These are phyloP conservation scores for Cladosporium sp. DNA, from an alignment of 2,329 filamentous ascomycete genomes.

Conservation along the genomic window DNA sequence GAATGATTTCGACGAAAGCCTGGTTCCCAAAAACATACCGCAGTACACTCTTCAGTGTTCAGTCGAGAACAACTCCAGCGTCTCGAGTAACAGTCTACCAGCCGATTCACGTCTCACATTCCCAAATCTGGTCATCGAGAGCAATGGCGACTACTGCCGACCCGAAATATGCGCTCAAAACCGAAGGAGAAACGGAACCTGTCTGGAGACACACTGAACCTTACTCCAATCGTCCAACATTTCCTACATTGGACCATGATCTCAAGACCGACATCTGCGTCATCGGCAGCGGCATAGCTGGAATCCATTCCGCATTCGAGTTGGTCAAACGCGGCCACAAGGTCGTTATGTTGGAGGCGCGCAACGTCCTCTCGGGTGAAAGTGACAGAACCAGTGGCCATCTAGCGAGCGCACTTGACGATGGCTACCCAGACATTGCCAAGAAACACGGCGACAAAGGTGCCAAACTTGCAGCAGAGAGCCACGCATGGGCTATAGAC, in stretches of 20 bases:
- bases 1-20: neutral
- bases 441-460: conserved; percentile 51
- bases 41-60: neutral
- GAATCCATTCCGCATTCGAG: conserved; percentile 51
- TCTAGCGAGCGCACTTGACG: conserved; percentile 52
- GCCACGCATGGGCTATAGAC: conserved; percentile 52
- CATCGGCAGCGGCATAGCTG: conserved; percentile 52
- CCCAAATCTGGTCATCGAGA: neutral
- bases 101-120: neutral
- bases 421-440: conserved; percentile 48
- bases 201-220: conserved; percentile 52
- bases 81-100: neutral
- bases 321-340: conserved; percentile 48
- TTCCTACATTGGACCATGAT: conserved; percentile 40
- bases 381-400: conserved; percentile 53
- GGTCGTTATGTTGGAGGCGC: conserved; percentile 52
- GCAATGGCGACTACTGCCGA: conserved; percentile 16
- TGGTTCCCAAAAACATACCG: neutral
- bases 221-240: conserved; percentile 42
- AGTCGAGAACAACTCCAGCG: neutral
- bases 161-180: conserved; percentile 38
- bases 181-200: conserved; percentile 48
- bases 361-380: conserved; percentile 53
- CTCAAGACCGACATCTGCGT: conserved; percentile 48
- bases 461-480: conserved; percentile 49